phyloP scores from a whole-genome alignment of 805 yeast species.

The Dipodascus albidus region DNA sequence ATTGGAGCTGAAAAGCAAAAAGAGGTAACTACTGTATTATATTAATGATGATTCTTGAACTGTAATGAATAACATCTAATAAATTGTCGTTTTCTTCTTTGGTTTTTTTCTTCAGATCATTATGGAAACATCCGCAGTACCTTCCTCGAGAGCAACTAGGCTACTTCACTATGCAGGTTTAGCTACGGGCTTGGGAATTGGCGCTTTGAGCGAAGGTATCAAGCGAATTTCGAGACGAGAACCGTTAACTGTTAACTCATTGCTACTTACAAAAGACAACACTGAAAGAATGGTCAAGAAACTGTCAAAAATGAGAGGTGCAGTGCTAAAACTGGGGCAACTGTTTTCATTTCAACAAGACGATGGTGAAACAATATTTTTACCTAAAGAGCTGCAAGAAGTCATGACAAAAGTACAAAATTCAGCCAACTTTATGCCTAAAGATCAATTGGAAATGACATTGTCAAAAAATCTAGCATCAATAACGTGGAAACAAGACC shows the following conservation, averaged over 20 bases:
- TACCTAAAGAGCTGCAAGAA: slow-evolving; percentile 77
- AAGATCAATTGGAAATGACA: slow-evolving; percentile 69
- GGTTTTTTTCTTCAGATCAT: slow-evolving; percentile 27
- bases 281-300: slow-evolving; percentile 81
- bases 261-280: slow-evolving; percentile 69
- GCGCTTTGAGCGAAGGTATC: slow-evolving; percentile 69
- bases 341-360: slow-evolving; percentile 72
- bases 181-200: slow-evolving; percentile 84
- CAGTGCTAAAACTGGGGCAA: slow-evolving; percentile 93
- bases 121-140: slow-evolving; percentile 64
- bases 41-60: background rate
- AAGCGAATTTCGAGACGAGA: slow-evolving; percentile 35
- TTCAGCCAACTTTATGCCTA: slow-evolving; percentile 95
- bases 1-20: background rate
- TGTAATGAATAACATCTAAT: background rate
- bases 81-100: background rate
- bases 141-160: slow-evolving; percentile 76
- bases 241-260: slow-evolving; percentile 29
- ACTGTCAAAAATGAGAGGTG: slow-evolving; percentile 95
- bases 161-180: slow-evolving; percentile 85
- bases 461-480: slow-evolving; percentile 61
- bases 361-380: slow-evolving; percentile 31
- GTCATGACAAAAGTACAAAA: slow-evolving; percentile 80
- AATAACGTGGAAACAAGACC: slow-evolving; percentile 53
- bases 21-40: background rate